A percentile compares a stretch with the other conserved stretches of the same genome.
These are phyloP conservation scores for Solanum sejunctum DNA, from an alignment of 257 asterid genomes.

Conservation along the genomic window DNA sequence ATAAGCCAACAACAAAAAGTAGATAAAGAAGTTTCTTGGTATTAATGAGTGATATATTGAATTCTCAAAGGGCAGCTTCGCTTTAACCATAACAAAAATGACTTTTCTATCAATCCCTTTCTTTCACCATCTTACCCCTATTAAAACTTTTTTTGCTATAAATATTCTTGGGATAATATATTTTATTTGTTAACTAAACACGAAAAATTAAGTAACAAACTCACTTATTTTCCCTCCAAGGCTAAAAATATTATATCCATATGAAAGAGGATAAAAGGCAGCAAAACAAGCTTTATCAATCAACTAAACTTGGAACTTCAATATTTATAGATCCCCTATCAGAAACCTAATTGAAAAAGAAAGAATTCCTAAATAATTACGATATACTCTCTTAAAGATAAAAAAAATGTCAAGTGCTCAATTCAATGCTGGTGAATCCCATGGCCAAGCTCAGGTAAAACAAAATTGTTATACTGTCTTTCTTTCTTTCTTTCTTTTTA, in stretches of 20 bases:
- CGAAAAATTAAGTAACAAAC: too few relatives aligned
- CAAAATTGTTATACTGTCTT: not conserved
- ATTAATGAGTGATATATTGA: too few relatives aligned
- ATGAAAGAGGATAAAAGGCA: not conserved
- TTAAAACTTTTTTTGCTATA: too few relatives aligned
- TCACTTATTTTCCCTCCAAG: not conserved
- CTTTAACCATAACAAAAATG: too few relatives aligned
- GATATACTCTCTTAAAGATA: not conserved
- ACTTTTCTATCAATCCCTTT: too few relatives aligned
- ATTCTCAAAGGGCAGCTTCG: too few relatives aligned
- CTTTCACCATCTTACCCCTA: too few relatives aligned
- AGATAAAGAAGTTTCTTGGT: too few relatives aligned
- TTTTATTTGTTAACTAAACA: too few relatives aligned
- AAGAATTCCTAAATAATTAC: not conserved
- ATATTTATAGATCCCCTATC: not conserved
- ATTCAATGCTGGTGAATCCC: conserved; percentile 29
- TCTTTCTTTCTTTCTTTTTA: not conserved
- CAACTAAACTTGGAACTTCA: not conserved
- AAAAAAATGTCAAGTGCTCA: conserved; percentile 26
- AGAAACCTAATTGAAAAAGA: not conserved
- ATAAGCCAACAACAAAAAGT: too few relatives aligned
- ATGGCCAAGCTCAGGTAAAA: conserved; percentile 5
- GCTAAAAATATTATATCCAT: not conserved
- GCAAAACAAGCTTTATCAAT: not conserved
- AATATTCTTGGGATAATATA: too few relatives aligned